Percentiles rank a stretch among this genome's conserved stretches.
Evolutionary conservation across 805 yeast genomes (phyloP).

Genomic region (Barnettozyma siamensis): DNA sequence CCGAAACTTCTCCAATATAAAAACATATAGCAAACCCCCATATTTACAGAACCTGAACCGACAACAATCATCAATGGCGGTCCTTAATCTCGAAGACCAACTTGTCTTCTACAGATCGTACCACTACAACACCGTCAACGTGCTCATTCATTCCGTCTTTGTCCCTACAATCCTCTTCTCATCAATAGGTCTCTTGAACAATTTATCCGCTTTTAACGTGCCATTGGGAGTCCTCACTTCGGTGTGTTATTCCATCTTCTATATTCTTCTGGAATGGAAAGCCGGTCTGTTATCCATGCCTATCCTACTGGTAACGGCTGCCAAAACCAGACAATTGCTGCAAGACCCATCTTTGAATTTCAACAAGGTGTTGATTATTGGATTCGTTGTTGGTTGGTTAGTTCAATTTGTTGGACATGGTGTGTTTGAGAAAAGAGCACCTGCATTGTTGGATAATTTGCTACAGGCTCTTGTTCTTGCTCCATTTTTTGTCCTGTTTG

Average conservation of each 20-base stretch:
- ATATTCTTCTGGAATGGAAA: slow-evolving; percentile 47
- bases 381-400: slow-evolving; percentile 63
- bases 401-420: slow-evolving; percentile 89
- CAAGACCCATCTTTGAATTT: slow-evolving; percentile 16
- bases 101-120: slow-evolving; percentile 56
- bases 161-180: slow-evolving; percentile 73
- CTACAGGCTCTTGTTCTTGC: slow-evolving; percentile 85
- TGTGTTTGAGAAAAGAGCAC: slow-evolving; percentile 69
- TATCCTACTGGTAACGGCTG: slow-evolving; percentile 28
- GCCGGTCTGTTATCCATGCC: slow-evolving; percentile 43
- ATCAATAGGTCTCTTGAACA: slow-evolving; percentile 36
- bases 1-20: no score
- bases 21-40: no score
- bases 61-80: slow-evolving; percentile 4
- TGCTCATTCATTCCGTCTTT: slow-evolving; percentile 67
- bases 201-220: slow-evolving; percentile 22
- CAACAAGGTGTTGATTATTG: slow-evolving; percentile 12
- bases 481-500: slow-evolving; percentile 83
- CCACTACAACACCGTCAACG: slow-evolving; percentile 53
- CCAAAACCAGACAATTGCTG: slow-evolving; percentile 22
- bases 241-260: slow-evolving; percentile 49
- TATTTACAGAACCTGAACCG: no score
- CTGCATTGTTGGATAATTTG: slow-evolving; percentile 80
- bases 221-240: slow-evolving; percentile 46
- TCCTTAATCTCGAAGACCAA: slow-evolving; percentile 29